These are phyloP conservation scores for Colletotrichum sp. DNA, from an alignment of 2,329 filamentous ascomycete species.

Conservation along the genomic window DNA sequence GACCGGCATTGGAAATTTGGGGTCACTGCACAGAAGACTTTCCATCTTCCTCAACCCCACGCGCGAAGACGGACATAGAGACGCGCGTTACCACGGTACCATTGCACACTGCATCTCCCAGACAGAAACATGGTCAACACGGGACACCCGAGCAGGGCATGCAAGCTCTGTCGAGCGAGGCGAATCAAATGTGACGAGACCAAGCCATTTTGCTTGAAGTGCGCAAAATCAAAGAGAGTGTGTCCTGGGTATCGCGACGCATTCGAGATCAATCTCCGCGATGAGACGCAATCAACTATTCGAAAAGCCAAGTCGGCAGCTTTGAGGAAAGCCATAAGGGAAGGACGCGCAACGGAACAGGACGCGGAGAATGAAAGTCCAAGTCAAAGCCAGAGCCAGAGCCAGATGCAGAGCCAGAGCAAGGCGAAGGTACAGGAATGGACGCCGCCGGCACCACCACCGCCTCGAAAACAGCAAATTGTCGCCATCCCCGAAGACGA, in stretches of 20 bases:
- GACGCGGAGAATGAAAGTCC: slow-evolving; percentile 3
- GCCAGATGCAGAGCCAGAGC: background rate
- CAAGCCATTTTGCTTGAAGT: slow-evolving; percentile 37
- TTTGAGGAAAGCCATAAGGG: slow-evolving; percentile 15
- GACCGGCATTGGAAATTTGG: background rate
- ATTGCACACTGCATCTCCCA: background rate
- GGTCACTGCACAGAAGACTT: background rate
- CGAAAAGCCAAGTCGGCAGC: slow-evolving; percentile 23
- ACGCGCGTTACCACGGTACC: background rate
- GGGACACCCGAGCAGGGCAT: slow-evolving; percentile 20
- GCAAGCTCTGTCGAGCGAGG: slow-evolving; percentile 34
- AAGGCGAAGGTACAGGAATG: slow-evolving; percentile 2
- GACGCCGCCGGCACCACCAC: slow-evolving; percentile 7
- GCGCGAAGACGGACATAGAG: background rate
- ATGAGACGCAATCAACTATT: slow-evolving; percentile 23
- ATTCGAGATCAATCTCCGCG: slow-evolving; percentile 23
- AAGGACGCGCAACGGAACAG: slow-evolving; percentile 12
- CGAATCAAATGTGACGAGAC: slow-evolving; percentile 41
- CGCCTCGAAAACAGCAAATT: slow-evolving; percentile 10
- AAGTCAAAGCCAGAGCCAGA: background rate
- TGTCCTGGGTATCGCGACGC: slow-evolving; percentile 22
- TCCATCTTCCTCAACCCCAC: background rate
- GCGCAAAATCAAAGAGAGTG: slow-evolving; percentile 28
- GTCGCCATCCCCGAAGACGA: slow-evolving; percentile 10
- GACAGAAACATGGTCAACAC: slow-evolving; percentile 20